Evolutionary conservation across 345 rosid species (phyloP).

Genomic region (Gossypium ekmanianum): DNA sequence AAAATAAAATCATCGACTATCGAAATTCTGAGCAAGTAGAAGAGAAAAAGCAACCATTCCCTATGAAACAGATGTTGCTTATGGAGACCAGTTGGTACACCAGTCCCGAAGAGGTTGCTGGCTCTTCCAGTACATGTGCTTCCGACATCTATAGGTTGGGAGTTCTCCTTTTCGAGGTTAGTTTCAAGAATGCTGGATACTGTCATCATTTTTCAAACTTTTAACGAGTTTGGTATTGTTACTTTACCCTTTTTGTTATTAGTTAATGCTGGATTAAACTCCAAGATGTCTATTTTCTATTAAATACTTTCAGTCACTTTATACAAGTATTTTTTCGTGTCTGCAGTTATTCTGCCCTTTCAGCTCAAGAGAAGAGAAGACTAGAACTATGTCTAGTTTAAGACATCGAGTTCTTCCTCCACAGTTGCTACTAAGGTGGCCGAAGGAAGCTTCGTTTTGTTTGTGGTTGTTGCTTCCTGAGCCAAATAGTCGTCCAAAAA

Average conservation of each 20-base stretch:
- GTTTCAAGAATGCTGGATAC: conserved; percentile 5
- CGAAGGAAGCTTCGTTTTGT: conserved; percentile 95
- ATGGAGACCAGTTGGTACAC: conserved; percentile 87
- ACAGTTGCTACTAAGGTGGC: conserved; percentile 73
- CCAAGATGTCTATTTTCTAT: background rate
- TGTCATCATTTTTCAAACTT: background rate
- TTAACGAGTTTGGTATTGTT: conserved; percentile 3
- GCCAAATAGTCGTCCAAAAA: conserved; percentile 71
- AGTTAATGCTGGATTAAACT: background rate
- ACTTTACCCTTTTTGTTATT: background rate
- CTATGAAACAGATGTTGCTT: conserved; percentile 78
- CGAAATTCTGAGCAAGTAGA: conserved; percentile 41
- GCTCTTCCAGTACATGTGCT: conserved; percentile 61
- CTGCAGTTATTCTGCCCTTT: conserved; percentile 65
- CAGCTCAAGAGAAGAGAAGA: conserved; percentile 65
- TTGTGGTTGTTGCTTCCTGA: conserved; percentile 92
- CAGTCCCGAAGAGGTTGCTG: conserved; percentile 81
- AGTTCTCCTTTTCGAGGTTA: conserved; percentile 88
- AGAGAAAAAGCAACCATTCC: conserved; percentile 63
- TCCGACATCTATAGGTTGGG: conserved; percentile 89
- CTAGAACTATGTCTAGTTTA: conserved; percentile 83
- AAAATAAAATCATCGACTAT: conserved; percentile 35
- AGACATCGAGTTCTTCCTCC: conserved; percentile 97
- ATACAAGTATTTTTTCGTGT: conserved; percentile 9
- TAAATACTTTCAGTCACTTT: background rate